Conservation (phyloP, 495 filamentous ascomycete species). For the Neurospora sp. region DNA sequence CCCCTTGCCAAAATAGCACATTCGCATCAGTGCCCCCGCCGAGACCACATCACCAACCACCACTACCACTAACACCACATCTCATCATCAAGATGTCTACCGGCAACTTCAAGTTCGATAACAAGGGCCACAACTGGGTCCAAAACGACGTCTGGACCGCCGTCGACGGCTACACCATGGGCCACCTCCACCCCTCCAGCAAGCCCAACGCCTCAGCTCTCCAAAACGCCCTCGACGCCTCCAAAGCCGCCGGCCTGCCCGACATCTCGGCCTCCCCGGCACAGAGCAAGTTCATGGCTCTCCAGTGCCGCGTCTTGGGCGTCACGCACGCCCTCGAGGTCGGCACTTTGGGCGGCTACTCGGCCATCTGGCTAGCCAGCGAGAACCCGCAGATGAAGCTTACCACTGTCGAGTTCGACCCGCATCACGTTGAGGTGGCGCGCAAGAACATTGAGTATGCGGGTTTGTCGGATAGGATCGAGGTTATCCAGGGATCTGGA, state of each 20-base stretch:
- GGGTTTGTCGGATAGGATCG: conserved; percentile 25
- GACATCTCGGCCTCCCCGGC: conserved; percentile 30
- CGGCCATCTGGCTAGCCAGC: conserved; percentile 40
- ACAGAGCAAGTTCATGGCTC: conserved; percentile 34
- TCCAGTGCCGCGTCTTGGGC: conserved; percentile 25
- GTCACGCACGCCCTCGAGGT: conserved; percentile 40
- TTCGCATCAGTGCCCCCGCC: background rate
- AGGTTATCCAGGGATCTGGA: conserved; percentile 35
- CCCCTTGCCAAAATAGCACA: background rate
- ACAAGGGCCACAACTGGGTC: background rate
- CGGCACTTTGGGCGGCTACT: conserved; percentile 44
- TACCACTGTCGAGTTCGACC: conserved; percentile 37
- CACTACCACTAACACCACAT: background rate
- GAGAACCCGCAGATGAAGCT: conserved; percentile 26
- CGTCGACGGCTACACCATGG: conserved; percentile 14
- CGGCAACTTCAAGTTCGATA: background rate
- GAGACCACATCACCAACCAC: background rate
- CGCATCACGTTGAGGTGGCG: conserved; percentile 31
- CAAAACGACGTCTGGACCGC: conserved; percentile 8
- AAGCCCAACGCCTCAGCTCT: conserved; percentile 10
- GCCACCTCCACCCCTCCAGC: conserved; percentile 11
- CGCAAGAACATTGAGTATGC: conserved; percentile 30
- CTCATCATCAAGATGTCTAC: background rate
- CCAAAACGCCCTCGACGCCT: conserved; percentile 10
- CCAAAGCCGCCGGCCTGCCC: conserved; percentile 16